Conservation (phyloP, 108 stramenopile species). For the Fragilaria crotonensis region DNA sequence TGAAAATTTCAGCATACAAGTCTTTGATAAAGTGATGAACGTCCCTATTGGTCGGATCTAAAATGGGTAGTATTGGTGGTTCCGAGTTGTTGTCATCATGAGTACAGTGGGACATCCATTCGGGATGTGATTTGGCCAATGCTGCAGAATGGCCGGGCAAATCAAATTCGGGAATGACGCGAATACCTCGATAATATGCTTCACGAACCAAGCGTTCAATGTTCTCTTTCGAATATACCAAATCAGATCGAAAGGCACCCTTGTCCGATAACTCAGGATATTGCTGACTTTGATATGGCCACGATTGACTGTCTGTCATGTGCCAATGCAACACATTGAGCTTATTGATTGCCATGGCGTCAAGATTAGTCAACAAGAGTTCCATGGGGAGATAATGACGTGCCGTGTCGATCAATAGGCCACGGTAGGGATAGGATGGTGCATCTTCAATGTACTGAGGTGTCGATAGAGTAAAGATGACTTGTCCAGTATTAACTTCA, state of each 20-base stretch:
- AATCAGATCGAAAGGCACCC: constrained; percentile 31
- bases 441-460: constrained; percentile 38
- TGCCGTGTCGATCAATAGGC: constrained; percentile 67
- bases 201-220: constrained; percentile 37
- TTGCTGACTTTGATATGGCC: constrained; percentile 26
- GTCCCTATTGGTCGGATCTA: constrained; percentile 28
- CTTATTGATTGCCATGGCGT: constrained; percentile 59
- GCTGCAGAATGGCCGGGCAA: constrained; percentile 60
- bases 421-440: constrained; percentile 63
- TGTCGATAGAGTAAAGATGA: constrained; percentile 10
- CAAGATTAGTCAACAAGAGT: constrained; percentile 46
- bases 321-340: constrained; percentile 82
- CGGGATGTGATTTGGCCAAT: constrained; percentile 23
- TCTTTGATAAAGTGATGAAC: constrained; percentile 32
- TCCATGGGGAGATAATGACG: constrained; percentile 66
- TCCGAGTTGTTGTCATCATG: constrained; percentile 5
- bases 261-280: constrained; percentile 36
- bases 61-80: no score
- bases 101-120: constrained; percentile 24
- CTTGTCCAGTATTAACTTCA: background rate
- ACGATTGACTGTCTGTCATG: constrained; percentile 50
- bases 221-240: constrained; percentile 34
- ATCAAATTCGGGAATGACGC: constrained; percentile 68
- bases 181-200: constrained; percentile 49
- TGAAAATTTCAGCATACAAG: constrained; percentile 25